Evolutionary conservation across 352 stramenopile genomes (phyloP), one percentile per base, ranked within the genome.

Genomic region (Phytophthora sansomeana): DNA sequence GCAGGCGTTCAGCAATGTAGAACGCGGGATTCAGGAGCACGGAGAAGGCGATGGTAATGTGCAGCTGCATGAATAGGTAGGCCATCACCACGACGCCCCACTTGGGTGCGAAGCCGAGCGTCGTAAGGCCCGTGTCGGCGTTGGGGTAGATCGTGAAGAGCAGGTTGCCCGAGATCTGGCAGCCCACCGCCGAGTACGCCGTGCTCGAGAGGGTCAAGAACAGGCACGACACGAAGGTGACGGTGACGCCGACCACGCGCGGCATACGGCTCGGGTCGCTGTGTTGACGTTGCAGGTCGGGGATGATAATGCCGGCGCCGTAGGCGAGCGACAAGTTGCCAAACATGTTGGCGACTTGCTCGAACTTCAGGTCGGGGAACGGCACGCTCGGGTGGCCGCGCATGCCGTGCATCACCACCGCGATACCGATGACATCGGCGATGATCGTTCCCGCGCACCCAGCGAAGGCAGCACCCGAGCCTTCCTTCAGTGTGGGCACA

Each of bases 301-400:
- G 81, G 52, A 90, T 89, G 32, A 89, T 74, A 21, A 90, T 78
- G 30, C 73, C 79, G 28, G 79, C 81, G 5, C 72, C 80, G 52
- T 90, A 90, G n/a, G 81, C 79, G 42, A 90, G 76, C 17, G 73
- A 85, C 41, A 90, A 63, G 54, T 87, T 90, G 44, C 81, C 81
- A 59, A 90, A 90, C 17, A 78, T 76, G 29, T 67, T 82, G 11
- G 75, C 74, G 13, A 90, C 71, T 52, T 88, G 78, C 29, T 84
- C 58, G 42, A 90, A 83, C 54, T 69, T 69, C n/a, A 90, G 70
- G 1, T 80, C 65, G 3, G 81, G 81, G 33, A 53, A 57, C 13
- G 76, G 75, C 3, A 86, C 67, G 14, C 70, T 74, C 2, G 77
- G 74, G 63, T 86, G 78, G 41, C 75, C 78, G 6, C 72, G 53